These are phyloP conservation scores for Urtica urens DNA, from an alignment of 306 rosid genomes.

Conservation along the genomic window DNA sequence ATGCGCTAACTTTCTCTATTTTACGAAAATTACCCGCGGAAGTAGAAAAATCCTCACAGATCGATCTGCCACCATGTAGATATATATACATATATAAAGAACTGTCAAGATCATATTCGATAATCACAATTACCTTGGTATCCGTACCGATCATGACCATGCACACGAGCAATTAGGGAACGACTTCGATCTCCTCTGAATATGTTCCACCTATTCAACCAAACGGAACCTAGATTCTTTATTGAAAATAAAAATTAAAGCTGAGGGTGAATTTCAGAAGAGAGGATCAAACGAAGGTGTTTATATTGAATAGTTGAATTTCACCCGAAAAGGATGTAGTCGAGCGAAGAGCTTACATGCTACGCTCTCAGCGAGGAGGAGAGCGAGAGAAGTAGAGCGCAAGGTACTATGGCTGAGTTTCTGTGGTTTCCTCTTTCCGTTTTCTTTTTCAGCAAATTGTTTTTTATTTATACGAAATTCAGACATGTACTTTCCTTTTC, in stretches of 20 bases:
- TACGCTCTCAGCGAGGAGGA: not conserved
- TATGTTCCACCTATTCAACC: slow-evolving; percentile 3
- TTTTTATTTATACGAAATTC: too few relatives aligned
- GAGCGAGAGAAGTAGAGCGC: slow-evolving; percentile 3
- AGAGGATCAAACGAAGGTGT: not conserved
- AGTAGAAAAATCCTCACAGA: too few relatives aligned
- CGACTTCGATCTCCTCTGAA: slow-evolving; percentile 7
- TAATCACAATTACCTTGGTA: slow-evolving; percentile 2
- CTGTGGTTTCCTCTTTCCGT: not conserved
- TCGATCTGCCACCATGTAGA: too few relatives aligned
- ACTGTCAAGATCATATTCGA: not conserved
- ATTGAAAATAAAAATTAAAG: not conserved
- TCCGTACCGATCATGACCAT: slow-evolving; percentile 8
- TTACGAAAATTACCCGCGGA: too few relatives aligned
- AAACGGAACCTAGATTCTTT: slow-evolving; percentile 4
- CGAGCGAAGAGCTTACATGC: not conserved
- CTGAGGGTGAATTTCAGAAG: not conserved
- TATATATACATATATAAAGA: too few relatives aligned
- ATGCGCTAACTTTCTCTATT: too few relatives aligned
- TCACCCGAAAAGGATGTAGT: not conserved
- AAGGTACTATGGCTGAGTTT: not conserved
- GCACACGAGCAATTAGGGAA: not conserved
- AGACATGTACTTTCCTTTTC: too few relatives aligned
- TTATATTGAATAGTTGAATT: too few relatives aligned
- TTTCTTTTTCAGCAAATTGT: too few relatives aligned